Base-by-base conservation (phyloP, 2,329 filamentous ascomycete species). In the Phyllachora maydis region DNA sequence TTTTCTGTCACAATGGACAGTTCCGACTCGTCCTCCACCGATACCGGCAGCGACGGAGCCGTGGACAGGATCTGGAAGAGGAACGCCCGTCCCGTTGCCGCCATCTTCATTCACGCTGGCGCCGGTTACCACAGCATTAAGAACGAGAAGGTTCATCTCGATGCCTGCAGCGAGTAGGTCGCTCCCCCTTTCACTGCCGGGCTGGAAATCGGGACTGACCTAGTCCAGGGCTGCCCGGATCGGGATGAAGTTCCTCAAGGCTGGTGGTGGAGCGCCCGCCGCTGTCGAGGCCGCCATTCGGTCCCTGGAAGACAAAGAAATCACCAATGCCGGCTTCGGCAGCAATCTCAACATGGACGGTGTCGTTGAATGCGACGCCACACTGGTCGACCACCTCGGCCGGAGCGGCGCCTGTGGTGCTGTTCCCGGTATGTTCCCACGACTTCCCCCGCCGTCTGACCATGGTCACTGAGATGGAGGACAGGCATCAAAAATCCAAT, bases 401-500 rank as follows among this genome's bases (percentile, higher is more conserved):
- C 70, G 82, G 32, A 95, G 85, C 43, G 88, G 88, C 34, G 88
- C 82, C 19, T 90, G 81, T 34, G 90, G 88, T 34, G 85, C 88
- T 20, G 79, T 88, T 20, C 65, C 79, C 30, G 76, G 85, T 93
- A 54, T 45, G 79, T 22, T 11, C 14, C 11, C 9, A 9, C 13
- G 19, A 21, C 19, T 13, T 18, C 16, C 19, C n/a, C n/a, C n/a
- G 26, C 18, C 25, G 21, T 20, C 9, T 17, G 17, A 4, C 7
- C 5, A 8, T 21, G 4, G 11, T 6, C 17, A 26, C 10, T 13
- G 10, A 12, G 3, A 5, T 21, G 4, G n/a, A 91, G n/a, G n/a
- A n/a, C n/a, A n/a, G 82, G 85, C 39, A 70, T 98, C 42, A 83
- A 76, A 35, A 98, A 98, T 35, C 88, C 88, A 0, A 83, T 98